Evolutionary conservation across 371 early-diverging fungal genomes (phyloP), one percentile per base, ranked within the genome.

Genomic region (Zancudomyces culisetae): DNA sequence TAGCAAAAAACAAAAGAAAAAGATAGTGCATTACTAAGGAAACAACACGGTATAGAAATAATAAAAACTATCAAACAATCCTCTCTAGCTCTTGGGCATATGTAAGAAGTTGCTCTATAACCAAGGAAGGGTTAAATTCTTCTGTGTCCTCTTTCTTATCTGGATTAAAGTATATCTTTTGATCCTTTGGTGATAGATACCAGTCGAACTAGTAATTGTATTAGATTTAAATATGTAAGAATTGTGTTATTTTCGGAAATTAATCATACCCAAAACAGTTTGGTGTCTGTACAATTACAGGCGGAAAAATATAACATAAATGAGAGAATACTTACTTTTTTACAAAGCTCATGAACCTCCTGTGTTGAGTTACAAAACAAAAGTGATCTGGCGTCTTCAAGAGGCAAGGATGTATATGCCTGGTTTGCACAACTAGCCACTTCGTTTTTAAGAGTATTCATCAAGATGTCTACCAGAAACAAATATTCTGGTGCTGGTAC

Each of bases 61-160:
- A 29, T 28, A 26, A 41, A 10, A 3, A 47, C 3, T 1, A 27
- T 73, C 81, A 93, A 45, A 93, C 94, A 72, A 96, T 96, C 55
- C 89, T 82, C 67, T 96, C 97, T 57, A 96, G 74, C 71, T 96
- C 97, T 55, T 77, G 71, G 26, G 97, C 95, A 67, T 94, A 96
- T 20, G 73, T 61, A 61, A 94, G 69, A 19, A 82, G 75, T 64
- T 90, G 81, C 50, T 78, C 70, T 59, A 94, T 85, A 49, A 91
- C 81, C 55, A 74, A 75, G 48, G 79, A 78, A 27, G 87, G 74
- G 39, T 89, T 89, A 54, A 92, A 83, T 49, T 77, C 84, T 27
- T 18, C 49, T 66, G 69, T 52, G 71, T 68, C 63, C 64, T 71
- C 43, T 70, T 71, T 54, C 70, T 74, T 40, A 70, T 73, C n/a